Evolutionary conservation across 2,329 filamentous ascomycete species (phyloP).

Genomic region (Claviceps cyperi): DNA sequence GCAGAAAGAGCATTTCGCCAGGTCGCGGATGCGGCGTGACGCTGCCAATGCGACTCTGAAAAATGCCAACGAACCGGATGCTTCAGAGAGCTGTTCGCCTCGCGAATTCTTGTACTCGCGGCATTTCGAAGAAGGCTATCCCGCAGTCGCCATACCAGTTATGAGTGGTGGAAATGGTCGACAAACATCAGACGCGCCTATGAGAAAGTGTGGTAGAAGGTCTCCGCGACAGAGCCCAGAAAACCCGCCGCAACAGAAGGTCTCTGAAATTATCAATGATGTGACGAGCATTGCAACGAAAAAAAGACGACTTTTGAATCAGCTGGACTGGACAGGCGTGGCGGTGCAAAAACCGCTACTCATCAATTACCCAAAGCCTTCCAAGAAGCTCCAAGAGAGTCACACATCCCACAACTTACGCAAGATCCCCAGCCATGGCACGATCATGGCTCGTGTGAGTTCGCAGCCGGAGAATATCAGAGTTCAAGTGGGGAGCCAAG

Average conservation of each 20-base stretch:
- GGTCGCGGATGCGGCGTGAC: constrained; percentile 13
- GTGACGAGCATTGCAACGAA: constrained; percentile 10
- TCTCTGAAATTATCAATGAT: neutral
- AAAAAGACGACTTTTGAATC: constrained; percentile 13
- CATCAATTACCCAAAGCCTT: constrained; percentile 10
- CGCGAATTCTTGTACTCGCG: neutral
- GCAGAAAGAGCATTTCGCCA: constrained; percentile 26
- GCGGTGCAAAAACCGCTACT: constrained; percentile 16
- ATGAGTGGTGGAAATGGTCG: constrained; percentile 2
- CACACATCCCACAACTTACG: neutral
- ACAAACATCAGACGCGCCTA: neutral
- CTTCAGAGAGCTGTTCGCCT: neutral
- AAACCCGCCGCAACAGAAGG: neutral
- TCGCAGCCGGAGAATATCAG: constrained; percentile 8
- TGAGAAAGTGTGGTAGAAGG: neutral
- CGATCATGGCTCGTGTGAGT: neutral
- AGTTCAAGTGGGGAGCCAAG: constrained; percentile 16
- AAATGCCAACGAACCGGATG: neutral
- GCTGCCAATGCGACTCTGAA: neutral
- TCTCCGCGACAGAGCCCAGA: neutral
- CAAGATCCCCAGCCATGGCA: neutral
- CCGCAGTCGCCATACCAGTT: neutral
- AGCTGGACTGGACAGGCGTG: constrained; percentile 19
- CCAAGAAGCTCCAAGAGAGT: constrained; percentile 3
- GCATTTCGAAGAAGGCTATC: neutral